Evolutionary conservation across 495 filamentous ascomycete genomes (phyloP).

Genomic region (Durotheca rogersii): DNA sequence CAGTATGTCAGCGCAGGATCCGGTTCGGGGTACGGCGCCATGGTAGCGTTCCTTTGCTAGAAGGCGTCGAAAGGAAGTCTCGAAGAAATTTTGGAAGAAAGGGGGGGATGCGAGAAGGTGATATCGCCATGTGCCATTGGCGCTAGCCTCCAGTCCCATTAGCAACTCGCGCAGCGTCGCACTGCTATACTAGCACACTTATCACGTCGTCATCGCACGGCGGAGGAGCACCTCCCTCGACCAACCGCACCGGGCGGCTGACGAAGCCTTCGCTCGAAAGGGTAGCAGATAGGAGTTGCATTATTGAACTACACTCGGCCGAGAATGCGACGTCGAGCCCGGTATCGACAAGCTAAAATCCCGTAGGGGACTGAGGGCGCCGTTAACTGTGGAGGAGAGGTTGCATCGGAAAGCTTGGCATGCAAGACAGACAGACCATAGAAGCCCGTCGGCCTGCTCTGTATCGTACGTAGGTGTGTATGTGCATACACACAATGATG

Average conservation of each 20-base stretch:
- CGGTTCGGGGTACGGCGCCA: no score
- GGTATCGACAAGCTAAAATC: conserved; percentile 16
- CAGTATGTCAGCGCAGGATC: no score
- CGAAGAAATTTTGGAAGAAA: conserved; percentile 4
- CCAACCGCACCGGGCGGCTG: conserved; percentile 18
- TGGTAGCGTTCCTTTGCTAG: background rate
- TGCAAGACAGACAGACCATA: conserved; percentile 24
- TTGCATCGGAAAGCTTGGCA: conserved; percentile 35
- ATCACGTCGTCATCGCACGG: conserved; percentile 16
- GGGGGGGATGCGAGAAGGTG: background rate
- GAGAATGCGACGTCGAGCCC: conserved; percentile 16
- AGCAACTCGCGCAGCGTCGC: background rate
- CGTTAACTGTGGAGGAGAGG: conserved; percentile 20
- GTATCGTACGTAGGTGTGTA: no score
- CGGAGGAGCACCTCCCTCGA: conserved; percentile 3
- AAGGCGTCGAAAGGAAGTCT: no score
- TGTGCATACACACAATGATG: no score
- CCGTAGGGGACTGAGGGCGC: conserved; percentile 9
- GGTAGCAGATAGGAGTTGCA: conserved; percentile 19
- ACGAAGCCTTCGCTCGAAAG: conserved; percentile 18
- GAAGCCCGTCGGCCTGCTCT: conserved; percentile 7
- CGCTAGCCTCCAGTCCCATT: conserved; percentile 1
- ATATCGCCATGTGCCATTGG: background rate
- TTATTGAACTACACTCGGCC: conserved; percentile 23
- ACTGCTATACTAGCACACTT: conserved; percentile 11